phyloP scores from a whole-genome alignment of 306 rosid species.

The Glycine tomentella region DNA sequence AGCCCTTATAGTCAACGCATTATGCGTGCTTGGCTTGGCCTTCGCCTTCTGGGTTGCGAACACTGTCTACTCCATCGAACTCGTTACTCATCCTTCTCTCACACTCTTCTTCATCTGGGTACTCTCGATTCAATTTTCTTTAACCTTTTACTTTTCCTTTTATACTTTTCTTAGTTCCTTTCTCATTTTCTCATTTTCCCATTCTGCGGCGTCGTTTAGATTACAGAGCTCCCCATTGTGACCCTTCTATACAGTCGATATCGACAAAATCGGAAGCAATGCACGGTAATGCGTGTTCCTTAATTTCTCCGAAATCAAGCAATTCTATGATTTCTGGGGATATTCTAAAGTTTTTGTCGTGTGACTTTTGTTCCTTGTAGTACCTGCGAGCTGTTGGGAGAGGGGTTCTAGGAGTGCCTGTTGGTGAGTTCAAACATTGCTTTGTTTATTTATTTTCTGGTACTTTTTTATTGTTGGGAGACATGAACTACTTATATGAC shows the following conservation, averaged over 20 bases:
- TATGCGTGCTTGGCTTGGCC: conserved; percentile 39
- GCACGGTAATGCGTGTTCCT: conserved; percentile 46
- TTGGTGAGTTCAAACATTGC: conserved; percentile 64
- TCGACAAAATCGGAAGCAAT: conserved; percentile 41
- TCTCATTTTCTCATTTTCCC: neutral
- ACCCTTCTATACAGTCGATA: conserved; percentile 51
- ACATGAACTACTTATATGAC: too few species aligned
- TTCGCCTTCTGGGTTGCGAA: conserved; percentile 39
- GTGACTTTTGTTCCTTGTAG: conserved; percentile 48
- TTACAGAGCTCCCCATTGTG: conserved; percentile 51
- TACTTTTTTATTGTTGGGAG: neutral
- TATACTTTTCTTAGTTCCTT: neutral
- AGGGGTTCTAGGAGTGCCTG: conserved; percentile 76
- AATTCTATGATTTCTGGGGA: neutral
- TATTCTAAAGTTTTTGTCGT: conserved; percentile 14
- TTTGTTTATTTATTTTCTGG: neutral
- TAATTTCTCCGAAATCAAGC: neutral
- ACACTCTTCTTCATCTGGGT: conserved; percentile 57
- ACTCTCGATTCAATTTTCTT: conserved; percentile 22
- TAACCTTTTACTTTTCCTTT: too few species aligned
- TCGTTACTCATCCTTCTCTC: conserved; percentile 51
- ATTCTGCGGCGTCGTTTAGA: conserved; percentile 36
- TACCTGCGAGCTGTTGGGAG: conserved; percentile 79
- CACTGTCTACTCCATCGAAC: conserved; percentile 41
- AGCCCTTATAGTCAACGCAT: conserved; percentile 29